These are phyloP conservation scores for Dactylellina parvicollis DNA, from an alignment of 2,329 filamentous ascomycete species.

Conservation along the genomic window DNA sequence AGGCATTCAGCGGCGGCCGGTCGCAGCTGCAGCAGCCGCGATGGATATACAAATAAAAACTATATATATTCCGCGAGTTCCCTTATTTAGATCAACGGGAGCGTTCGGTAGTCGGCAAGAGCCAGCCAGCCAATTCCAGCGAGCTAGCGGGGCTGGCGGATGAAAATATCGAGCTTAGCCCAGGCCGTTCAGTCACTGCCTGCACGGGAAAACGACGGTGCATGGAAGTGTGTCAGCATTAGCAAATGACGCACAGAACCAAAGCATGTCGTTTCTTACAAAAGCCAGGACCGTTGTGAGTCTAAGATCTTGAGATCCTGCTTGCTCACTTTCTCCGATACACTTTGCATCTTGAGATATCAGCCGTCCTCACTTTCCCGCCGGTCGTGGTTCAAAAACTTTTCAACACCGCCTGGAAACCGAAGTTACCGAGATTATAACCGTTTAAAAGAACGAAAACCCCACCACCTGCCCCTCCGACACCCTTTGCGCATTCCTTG, in stretches of 20 bases:
- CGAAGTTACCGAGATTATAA: not conserved
- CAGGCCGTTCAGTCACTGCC: slow-evolving; percentile 5
- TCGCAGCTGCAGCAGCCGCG: not conserved
- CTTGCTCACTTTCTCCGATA: not conserved
- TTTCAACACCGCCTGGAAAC: not conserved
- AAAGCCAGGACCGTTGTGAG: slow-evolving; percentile 10
- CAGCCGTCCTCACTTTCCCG: not conserved
- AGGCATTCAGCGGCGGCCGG: not conserved
- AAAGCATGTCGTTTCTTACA: slow-evolving; percentile 10
- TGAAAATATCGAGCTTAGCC: slow-evolving; percentile 20
- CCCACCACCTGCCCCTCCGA: slow-evolving; percentile 38
- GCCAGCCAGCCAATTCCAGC: not conserved
- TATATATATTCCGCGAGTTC: slow-evolving; percentile 1
- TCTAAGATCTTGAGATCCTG: not conserved
- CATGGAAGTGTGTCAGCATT: slow-evolving; percentile 42
- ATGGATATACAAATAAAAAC: slow-evolving; percentile 13
- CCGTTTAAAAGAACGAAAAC: not conserved
- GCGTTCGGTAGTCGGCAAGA: slow-evolving; percentile 43
- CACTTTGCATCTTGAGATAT: not conserved
- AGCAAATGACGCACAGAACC: slow-evolving; percentile 36
- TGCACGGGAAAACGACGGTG: slow-evolving; percentile 7
- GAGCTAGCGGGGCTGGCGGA: slow-evolving; percentile 28
- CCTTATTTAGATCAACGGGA: slow-evolving; percentile 29
- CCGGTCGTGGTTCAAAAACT: not conserved
- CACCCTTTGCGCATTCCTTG: slow-evolving; percentile 14